phyloP scores from a whole-genome alignment of 352 stramenopile genomes.

The Phytophthora colocasiae region DNA sequence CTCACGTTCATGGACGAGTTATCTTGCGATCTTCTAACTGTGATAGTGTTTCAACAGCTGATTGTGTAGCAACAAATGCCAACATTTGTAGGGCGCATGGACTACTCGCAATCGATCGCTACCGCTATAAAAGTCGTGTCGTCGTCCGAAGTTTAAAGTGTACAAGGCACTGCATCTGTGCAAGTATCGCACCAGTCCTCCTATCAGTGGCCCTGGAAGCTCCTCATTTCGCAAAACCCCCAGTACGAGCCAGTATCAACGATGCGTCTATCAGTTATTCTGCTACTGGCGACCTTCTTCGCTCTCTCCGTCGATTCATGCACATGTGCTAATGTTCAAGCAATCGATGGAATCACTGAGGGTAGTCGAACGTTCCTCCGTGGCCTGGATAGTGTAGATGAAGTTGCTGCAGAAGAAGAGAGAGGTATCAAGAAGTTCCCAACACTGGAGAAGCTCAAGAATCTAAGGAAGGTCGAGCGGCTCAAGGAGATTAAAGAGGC shows the following conservation, averaged over 20 bases:
- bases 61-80: too few relatives aligned
- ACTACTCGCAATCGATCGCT: too few relatives aligned
- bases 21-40: too few relatives aligned
- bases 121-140: too few relatives aligned
- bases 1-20: too few relatives aligned
- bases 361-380: not conserved
- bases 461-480: slow-evolving; percentile 8
- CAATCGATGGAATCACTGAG: not conserved
- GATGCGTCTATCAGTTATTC: slow-evolving; percentile 10
- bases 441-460: slow-evolving; percentile 1
- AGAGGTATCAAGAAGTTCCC: slow-evolving; percentile 1
- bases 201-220: too few relatives aligned
- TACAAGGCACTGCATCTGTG: too few relatives aligned
- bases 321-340: not conserved
- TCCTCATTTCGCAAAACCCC: not conserved
- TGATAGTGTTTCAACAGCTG: too few relatives aligned
- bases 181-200: too few relatives aligned
- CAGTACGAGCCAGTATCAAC: not conserved
- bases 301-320: not conserved
- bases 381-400: not conserved
- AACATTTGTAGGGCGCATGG: too few relatives aligned
- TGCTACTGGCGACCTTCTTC: not conserved
- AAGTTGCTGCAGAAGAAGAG: slow-evolving; percentile 3
- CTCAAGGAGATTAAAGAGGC: slow-evolving; percentile 13
- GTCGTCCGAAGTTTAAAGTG: too few relatives aligned